These are phyloP conservation scores for Suillus lakei DNA, from an alignment of 768 basidiomycete genomes.

Conservation along the genomic window DNA sequence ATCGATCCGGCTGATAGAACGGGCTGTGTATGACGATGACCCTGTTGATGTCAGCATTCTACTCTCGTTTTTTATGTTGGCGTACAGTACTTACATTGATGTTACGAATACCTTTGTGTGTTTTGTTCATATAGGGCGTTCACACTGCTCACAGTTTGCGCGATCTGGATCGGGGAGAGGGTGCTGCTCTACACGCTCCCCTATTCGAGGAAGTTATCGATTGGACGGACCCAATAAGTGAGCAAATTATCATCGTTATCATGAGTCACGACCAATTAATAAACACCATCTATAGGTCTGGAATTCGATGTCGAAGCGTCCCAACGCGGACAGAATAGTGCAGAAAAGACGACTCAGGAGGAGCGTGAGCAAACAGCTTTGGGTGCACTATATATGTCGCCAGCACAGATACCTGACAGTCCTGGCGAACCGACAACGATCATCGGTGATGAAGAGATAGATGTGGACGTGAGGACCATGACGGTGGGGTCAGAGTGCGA, in stretches of 20 bases:
- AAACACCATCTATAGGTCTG: conserved; percentile 60
- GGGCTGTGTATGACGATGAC: conserved; percentile 89
- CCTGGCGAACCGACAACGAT: conserved; percentile 69
- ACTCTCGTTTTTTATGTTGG: conserved; percentile 42
- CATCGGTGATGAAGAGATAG: conserved; percentile 72
- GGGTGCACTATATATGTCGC: conserved; percentile 73
- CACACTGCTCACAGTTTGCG: conserved; percentile 74
- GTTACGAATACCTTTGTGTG: conserved; percentile 37
- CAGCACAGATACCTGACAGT: conserved; percentile 75
- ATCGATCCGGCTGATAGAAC: conserved; percentile 79
- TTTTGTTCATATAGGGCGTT: conserved; percentile 62
- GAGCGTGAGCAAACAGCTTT: conserved; percentile 79
- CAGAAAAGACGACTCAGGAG: conserved; percentile 74
- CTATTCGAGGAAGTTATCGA: conserved; percentile 87
- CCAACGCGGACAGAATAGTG: conserved; percentile 67
- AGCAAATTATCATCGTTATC: conserved; percentile 39
- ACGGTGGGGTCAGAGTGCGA: conserved; percentile 72
- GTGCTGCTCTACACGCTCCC: conserved; percentile 81
- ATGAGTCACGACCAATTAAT: conserved; percentile 26
- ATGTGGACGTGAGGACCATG: conserved; percentile 67
- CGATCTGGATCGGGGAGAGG: conserved; percentile 88
- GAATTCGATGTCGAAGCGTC: conserved; percentile 57
- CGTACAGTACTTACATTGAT: conserved; percentile 56
- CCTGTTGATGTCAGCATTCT: conserved; percentile 77
- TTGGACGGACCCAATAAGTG: conserved; percentile 84